Evolutionary conservation across 768 basidiomycete species (phyloP), one percentile per base, ranked within the genome.

Genomic region (Amanita pallidorosea): DNA sequence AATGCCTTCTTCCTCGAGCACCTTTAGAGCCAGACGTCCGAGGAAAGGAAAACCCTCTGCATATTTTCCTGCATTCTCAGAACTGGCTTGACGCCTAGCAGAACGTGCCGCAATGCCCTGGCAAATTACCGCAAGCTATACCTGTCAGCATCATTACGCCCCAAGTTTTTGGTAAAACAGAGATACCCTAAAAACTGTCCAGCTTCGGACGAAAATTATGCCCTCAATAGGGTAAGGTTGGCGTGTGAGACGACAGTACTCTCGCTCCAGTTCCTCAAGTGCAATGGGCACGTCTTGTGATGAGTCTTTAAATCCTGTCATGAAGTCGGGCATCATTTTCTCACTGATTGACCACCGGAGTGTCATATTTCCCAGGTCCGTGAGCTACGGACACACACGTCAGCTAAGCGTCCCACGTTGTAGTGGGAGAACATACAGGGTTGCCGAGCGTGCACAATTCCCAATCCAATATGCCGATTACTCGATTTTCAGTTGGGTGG

Each of bases 401-500:
- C 11, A 40, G 44, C 27, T 42, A 40, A 27, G 45, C 17, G 43
- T 40, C 45, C 25, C 47, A 18, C 23, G 11, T 31, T 1, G 40
- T 27, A 11, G 11, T 51, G 22, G n/a, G 34, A 23, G 7, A 15
- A 68, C 81, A 15, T 62, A 92, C 87, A 31, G 91, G 88, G 60
- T 87, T 91, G 5, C 93, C 94, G 8, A 99, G 76, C 0, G 95
- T 97, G 60, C 91, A 96, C 23, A 99, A 70, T 62, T 99, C 95
- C 95, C 95, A 99, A 61, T 99, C 95, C 45, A 99, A 66, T 35
- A 99, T 91, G 5, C 91, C 96, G 55, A 98, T 92, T 3, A 98
- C 93, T 37, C 78, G 73, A 54, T 93, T 90, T 65, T 97, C 85
- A 0, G 83, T 89, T 0, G 87, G 85, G 58, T 98, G 94, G 67